These are phyloP conservation scores for Desmodesmus armatus DNA, from an alignment of 139 green algal species.

Conservation along the genomic window DNA sequence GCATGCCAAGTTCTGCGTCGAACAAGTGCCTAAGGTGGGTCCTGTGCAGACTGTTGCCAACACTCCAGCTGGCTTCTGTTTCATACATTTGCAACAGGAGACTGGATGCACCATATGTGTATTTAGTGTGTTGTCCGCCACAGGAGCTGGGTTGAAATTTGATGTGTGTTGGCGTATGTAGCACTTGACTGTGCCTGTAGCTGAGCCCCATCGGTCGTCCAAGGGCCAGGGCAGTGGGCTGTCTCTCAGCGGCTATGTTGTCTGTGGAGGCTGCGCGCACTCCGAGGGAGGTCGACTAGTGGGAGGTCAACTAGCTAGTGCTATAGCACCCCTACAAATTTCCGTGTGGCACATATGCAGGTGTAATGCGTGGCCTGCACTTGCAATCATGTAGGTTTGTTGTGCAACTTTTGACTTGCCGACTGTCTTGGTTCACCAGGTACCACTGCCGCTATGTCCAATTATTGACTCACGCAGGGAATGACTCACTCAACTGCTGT, in stretches of 20 bases:
- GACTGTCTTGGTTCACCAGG: background rate
- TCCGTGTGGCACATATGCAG: too few species aligned
- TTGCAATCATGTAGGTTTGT: background rate
- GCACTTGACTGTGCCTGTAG: background rate
- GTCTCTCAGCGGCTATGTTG: too few species aligned
- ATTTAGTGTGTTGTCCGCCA: too few species aligned
- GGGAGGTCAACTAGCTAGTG: too few species aligned
- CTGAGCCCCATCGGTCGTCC: background rate
- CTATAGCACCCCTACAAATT: too few species aligned
- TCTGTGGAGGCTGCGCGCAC: too few species aligned
- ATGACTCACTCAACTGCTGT: background rate
- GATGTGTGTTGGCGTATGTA: background rate
- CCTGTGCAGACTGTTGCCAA: background rate
- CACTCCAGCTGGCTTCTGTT: background rate
- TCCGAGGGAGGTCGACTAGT: too few species aligned
- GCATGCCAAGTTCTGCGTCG: constrained; percentile 66
- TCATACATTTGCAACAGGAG: background rate
- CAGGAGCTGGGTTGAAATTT: background rate
- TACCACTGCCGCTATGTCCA: background rate
- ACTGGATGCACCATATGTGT: background rate
- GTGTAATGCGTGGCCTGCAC: background rate
- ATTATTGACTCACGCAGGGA: background rate
- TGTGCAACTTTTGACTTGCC: background rate
- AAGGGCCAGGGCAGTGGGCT: background rate
- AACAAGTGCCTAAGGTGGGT: constrained; percentile 37